Evolutionary conservation across 441 rosid genomes (phyloP).

Genomic region (Corymbia calophylla): DNA sequence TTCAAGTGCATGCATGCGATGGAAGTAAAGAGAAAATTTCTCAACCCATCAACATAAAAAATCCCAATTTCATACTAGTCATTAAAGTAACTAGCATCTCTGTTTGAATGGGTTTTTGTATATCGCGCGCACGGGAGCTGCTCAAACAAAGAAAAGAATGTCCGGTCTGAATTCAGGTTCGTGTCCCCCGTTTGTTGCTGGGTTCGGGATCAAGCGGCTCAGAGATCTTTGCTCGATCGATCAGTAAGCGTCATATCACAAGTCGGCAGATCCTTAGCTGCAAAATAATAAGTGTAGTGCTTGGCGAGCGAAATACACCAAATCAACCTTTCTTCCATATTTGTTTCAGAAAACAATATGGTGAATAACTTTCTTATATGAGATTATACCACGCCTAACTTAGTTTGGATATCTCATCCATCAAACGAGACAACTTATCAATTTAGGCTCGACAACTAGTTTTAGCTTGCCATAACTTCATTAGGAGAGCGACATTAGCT

Average conservation of each 20-base stretch:
- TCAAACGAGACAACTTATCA: no score
- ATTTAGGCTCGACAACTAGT: no score
- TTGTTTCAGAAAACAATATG: no score
- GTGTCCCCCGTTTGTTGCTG: neutral
- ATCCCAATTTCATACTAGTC: neutral
- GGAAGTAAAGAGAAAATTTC: neutral
- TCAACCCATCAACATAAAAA: neutral
- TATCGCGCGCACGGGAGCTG: accelerated
- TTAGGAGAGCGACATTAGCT: no score
- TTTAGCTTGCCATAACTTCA: no score
- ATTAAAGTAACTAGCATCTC: neutral
- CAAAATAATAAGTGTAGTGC: no score
- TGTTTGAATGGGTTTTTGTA: neutral
- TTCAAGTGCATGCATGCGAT: neutral
- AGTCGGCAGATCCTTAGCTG: no score
- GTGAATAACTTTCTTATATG: no score
- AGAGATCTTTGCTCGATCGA: neutral
- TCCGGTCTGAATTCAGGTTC: neutral
- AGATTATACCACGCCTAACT: no score
- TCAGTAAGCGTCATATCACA: neutral
- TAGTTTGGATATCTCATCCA: no score
- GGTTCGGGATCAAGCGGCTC: neutral
- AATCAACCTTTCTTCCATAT: no score
- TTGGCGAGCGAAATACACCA: no score
- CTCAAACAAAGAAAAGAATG: neutral